Conservation (phyloP, 768 basidiomycete species). For the Trametes cingulata region DNA sequence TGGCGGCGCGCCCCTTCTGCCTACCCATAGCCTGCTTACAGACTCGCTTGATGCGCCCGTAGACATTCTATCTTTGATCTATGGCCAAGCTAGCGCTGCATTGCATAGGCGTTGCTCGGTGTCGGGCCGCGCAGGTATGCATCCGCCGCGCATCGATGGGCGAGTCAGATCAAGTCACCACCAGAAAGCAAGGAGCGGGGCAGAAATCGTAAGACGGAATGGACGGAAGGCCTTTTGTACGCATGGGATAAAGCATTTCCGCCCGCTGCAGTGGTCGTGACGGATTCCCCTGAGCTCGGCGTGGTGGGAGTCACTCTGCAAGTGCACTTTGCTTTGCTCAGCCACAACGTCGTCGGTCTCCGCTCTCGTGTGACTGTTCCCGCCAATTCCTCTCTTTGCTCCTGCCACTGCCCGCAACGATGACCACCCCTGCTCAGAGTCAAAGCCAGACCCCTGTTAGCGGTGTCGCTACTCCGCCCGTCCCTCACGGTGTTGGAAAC, state of each 20-base stretch:
- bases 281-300: not conserved
- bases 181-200: not conserved
- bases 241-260: not conserved
- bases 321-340: not conserved
- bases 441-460: slow-evolving; percentile 25
- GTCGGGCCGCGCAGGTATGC: slow-evolving; percentile 7
- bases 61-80: not conserved
- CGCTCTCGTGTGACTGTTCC: not conserved
- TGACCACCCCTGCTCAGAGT: slow-evolving; percentile 31
- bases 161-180: slow-evolving; percentile 9
- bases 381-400: not conserved
- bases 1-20: not conserved
- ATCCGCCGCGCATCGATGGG: not conserved
- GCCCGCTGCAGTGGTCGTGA: not conserved
- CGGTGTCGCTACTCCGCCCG: slow-evolving; percentile 26
- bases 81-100: not conserved
- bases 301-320: slow-evolving; percentile 10
- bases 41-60: not conserved
- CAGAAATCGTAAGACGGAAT: slow-evolving; percentile 9
- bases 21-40: not conserved
- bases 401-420: slow-evolving; percentile 15
- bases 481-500: slow-evolving; percentile 39
- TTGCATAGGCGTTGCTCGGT: not conserved
- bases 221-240: slow-evolving; percentile 3
- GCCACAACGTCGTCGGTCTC: slow-evolving; percentile 5